phyloP scores from a whole-genome alignment of 2,329 filamentous ascomycete genomes.

The Alternaria triticimaculans region DNA sequence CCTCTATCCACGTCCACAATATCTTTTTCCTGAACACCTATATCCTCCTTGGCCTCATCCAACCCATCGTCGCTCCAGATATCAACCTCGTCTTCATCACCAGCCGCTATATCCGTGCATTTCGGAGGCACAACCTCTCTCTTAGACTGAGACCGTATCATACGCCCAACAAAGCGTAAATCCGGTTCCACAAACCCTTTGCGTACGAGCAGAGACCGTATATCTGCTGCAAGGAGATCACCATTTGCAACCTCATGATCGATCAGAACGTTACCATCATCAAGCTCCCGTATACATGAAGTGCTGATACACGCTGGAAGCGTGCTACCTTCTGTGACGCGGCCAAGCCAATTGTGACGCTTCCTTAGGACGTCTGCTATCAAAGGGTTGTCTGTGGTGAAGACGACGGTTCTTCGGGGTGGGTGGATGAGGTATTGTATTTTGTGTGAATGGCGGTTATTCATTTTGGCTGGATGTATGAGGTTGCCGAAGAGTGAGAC shows the following conservation, averaged over 20 bases:
- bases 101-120: neutral
- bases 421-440: neutral
- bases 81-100: neutral
- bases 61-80: neutral
- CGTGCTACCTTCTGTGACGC: neutral
- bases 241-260: neutral
- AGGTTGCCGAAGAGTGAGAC: neutral
- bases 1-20: too few species aligned
- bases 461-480: neutral
- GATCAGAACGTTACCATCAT: neutral
- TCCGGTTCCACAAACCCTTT: neutral
- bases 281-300: neutral
- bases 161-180: neutral
- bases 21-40: neutral
- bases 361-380: neutral
- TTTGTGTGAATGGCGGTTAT: neutral
- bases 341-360: neutral
- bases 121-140: neutral
- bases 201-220: neutral
- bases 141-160: neutral
- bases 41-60: neutral
- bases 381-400: neutral
- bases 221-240: neutral
- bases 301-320: neutral
- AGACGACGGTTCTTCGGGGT: neutral